Evolutionary conservation across 352 stramenopile genomes (phyloP), one percentile per base, ranked within the genome.

Genomic region (Phytophthora quininea): DNA sequence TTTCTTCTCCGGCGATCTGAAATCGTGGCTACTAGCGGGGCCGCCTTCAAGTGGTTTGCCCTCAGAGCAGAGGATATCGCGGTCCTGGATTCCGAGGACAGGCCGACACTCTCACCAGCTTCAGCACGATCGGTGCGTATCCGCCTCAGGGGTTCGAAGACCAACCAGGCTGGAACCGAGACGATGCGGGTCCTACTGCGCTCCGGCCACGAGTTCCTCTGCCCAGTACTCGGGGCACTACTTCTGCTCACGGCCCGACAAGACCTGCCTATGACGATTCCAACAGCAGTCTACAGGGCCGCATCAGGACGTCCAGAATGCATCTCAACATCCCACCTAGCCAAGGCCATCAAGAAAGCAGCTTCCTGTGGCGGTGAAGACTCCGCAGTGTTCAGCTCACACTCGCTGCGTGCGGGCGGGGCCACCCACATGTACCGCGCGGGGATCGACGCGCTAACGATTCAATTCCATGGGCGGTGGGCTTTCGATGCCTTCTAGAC

Each of bases 381-480:
- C 35, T 10, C 35, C 5, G 35, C 35, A 40, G 1, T 10, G 1
- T 65, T 64, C 38, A 62, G 15, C 43, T 35, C 40, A 7, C 54
- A 64, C 42, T 67, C 52, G 1, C 49, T 73, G 6, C 52, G 53
- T 3, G 47, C 59, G 27, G 54, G 59, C 1, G 66, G 32, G 0
- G 59, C 49, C 4, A 69, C 59, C 2, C 54, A 65, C 32, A 65
- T 69, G 43, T 66, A 65, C 29, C 54, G 55, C 0, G 31, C 50
- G 0, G 54, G 56, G 1, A 50, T 61, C 1, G 49, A 69, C 24
- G 40, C 49, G 4, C 33, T 63, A 1, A 69, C 49, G 10, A 63
- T 69, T 46, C 48, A 66, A 47, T 62, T 64, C 19, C 54, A 73
- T 37, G 58, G 54, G 2, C 47, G 65, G 0, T 69, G 59, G 65